Base-by-base conservation (phyloP, 345 rosid genomes). In the Anastatica hierochuntica region DNA sequence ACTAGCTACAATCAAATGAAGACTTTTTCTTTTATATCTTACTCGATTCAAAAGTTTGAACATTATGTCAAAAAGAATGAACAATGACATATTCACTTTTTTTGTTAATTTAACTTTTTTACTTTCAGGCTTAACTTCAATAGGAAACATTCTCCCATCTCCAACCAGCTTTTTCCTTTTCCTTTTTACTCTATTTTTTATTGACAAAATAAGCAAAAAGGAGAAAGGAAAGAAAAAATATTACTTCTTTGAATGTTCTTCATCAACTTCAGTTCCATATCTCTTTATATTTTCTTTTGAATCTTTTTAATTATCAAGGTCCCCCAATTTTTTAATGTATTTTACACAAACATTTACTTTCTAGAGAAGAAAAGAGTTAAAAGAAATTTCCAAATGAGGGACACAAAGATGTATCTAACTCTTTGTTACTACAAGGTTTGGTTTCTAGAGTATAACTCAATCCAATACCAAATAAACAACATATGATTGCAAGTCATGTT, bases 111-210 rank as follows among this genome's bases (percentile, higher is more conserved):
- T n/a, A n/a, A n/a, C n/a, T n/a, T 29, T 46, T 18, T 23, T 23
- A 1, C 14, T 51, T 45, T 10, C 35, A 45, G 49, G 49, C 43
- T 52, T 66, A 66, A 44, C 66, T 59, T 66, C 55, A 59, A 46
- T 30, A 45, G 50, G 66, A 66, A 66, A 66, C 71, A 66, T 66
- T 59, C 71, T 58, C 49, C 66, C n/a, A 52, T 58, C 58, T 52
- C 29, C 17, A 31, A 52, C 49, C 55, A 51, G 64, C 65, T 66
- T 66, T 51, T 43, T 17, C 36, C 58, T 58, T 66, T 36, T 23
- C 6, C 27, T 24, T 37, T 29, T 24, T 42, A 13, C 24, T 45
- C 58, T 46, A 39, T 31, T 49, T 46, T 30, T 31, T 3, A 39
- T 35, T 43, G 63, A 56, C 54, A 26, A 53, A 70, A 21, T n/a